A percentile compares a stretch with the other conserved stretches of the same genome.
Conservation (phyloP, 108 stramenopile species). For the Hondaea fermentalgiana region DNA sequence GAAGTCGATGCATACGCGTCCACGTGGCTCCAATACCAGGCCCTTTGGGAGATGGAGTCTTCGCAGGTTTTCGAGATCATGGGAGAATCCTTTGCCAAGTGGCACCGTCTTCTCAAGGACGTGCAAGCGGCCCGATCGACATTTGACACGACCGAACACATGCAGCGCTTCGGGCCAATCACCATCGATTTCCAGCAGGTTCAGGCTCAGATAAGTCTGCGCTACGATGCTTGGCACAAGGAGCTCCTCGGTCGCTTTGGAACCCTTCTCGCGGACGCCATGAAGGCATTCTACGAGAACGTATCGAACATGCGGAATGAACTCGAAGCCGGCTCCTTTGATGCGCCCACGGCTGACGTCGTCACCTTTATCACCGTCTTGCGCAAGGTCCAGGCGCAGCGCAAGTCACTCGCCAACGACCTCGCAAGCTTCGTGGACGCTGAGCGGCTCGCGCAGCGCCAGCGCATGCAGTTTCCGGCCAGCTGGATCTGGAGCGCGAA, state of each 20-base stretch:
- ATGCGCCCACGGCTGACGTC: conserved; percentile 74
- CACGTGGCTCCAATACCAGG: conserved; percentile 84
- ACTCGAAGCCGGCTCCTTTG: conserved; percentile 70
- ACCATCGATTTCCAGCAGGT: conserved; percentile 78
- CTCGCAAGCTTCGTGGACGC: conserved; percentile 59
- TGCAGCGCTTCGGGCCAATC: conserved; percentile 74
- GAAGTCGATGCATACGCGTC: conserved; percentile 37
- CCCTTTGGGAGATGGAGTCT: conserved; percentile 85
- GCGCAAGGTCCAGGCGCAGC: conserved; percentile 66
- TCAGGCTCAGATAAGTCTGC: conserved; percentile 79
- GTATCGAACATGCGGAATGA: conserved; percentile 59
- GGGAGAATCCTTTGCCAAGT: conserved; percentile 48
- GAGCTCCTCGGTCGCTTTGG: conserved; percentile 81
- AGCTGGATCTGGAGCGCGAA: conserved; percentile 82
- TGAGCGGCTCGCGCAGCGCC: conserved; percentile 72
- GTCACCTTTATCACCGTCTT: conserved; percentile 82
- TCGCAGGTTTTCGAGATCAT: conserved; percentile 63
- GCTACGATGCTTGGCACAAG: conserved; percentile 96
- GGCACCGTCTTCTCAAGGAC: conserved; percentile 72
- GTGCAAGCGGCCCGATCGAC: conserved; percentile 68
- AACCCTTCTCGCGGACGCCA: conserved; percentile 56
- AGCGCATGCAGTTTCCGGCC: conserved; percentile 69
- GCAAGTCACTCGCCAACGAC: conserved; percentile 53
- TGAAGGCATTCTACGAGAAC: conserved; percentile 55
- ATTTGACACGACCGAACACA: conserved; percentile 69